Conservation (phyloP, 768 basidiomycete genomes). For the Trametes maxima region DNA sequence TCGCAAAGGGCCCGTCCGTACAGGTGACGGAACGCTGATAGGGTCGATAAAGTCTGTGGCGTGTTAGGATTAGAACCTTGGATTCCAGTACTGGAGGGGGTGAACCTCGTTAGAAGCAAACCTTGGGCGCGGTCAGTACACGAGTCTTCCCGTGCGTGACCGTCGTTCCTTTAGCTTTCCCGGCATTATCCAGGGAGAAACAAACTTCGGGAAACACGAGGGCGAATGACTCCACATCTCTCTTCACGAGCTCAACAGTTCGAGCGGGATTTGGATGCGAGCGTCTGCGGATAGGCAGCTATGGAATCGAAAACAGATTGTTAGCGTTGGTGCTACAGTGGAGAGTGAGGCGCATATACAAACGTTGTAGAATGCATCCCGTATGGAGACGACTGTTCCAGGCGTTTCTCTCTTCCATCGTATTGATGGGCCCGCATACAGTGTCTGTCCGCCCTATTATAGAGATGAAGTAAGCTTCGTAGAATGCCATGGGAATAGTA, state of each 20-base stretch:
- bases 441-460: conserved; percentile 57
- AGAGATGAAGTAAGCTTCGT: not conserved
- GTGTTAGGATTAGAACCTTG: not conserved
- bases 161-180: conserved; percentile 38
- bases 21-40: conserved; percentile 70
- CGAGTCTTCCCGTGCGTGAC: conserved; percentile 41
- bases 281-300: conserved; percentile 82
- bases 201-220: conserved; percentile 70
- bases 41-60: conserved; percentile 60
- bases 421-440: conserved; percentile 74
- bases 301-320: conserved; percentile 13
- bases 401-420: conserved; percentile 72
- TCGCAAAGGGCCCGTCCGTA: conserved; percentile 74
- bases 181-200: conserved; percentile 66
- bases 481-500: not conserved
- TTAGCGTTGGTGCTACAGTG: conserved; percentile 9
- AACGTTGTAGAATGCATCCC: conserved; percentile 91
- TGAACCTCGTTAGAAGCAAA: conserved; percentile 32
- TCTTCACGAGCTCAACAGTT: conserved; percentile 68
- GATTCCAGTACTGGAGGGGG: not conserved
- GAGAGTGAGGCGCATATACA: conserved; percentile 29
- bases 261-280: conserved; percentile 63
- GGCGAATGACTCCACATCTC: conserved; percentile 72
- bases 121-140: conserved; percentile 68
- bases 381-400: conserved; percentile 82